Evolutionary conservation across 1,284 basidiomycete genomes (phyloP).

Genomic region (Cutaneotrichosporon arboriforme): DNA sequence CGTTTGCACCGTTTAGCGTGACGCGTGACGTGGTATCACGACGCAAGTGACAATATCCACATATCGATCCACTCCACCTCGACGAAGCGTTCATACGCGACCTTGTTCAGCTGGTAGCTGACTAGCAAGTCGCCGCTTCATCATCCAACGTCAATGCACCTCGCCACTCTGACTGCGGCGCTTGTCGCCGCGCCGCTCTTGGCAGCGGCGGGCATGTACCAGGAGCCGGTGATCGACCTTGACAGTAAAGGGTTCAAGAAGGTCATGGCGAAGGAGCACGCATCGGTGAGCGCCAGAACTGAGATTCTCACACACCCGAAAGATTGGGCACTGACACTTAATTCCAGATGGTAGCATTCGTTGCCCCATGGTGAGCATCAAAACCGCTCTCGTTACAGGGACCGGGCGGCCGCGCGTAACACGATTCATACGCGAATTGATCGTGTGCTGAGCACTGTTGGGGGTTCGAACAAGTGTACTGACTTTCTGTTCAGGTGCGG

Average conservation of each 20-base stretch:
- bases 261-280: conserved; percentile 71
- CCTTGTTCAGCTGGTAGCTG: background rate
- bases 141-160: conserved; percentile 6
- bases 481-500: conserved; percentile 26
- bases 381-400: too few species aligned
- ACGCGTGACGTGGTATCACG: too few species aligned
- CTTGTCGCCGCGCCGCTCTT: conserved; percentile 32
- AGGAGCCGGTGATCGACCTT: conserved; percentile 67
- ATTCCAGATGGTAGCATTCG: conserved; percentile 70
- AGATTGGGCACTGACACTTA: too few species aligned
- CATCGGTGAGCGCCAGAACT: conserved; percentile 24
- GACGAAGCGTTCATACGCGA: background rate
- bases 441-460: background rate
- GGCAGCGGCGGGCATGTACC: conserved; percentile 67
- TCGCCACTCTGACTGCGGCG: conserved; percentile 8
- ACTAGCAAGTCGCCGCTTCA: background rate
- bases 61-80: too few species aligned
- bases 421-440: too few species aligned
- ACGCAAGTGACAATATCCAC: too few species aligned
- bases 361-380: conserved; percentile 72
- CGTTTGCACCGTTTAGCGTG: too few species aligned
- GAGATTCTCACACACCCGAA: background rate
- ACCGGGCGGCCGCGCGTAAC: too few species aligned
- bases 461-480: background rate
- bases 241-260: conserved; percentile 67